These are phyloP conservation scores for Massarina eburnea DNA, from an alignment of 2,329 filamentous ascomycete genomes.

Conservation along the genomic window DNA sequence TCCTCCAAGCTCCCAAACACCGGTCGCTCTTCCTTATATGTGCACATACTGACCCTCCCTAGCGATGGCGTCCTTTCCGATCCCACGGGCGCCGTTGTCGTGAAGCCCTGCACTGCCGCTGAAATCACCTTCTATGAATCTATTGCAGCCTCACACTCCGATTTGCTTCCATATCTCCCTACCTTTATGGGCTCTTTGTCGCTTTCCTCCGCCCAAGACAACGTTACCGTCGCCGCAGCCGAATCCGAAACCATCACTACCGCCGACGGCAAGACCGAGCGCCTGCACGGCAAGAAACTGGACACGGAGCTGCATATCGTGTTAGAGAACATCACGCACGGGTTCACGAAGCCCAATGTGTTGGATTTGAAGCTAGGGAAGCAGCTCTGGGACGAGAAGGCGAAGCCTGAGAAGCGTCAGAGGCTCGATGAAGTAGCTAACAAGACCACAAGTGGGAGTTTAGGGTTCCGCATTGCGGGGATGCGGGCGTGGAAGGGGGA, in stretches of 20 bases:
- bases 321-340: conserved; percentile 78
- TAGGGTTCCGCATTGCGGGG: conserved; percentile 66
- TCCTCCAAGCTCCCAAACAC: conserved; percentile 7
- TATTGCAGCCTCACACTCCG: conserved; percentile 64
- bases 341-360: conserved; percentile 84
- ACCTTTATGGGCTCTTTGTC: conserved; percentile 78
- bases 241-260: conserved; percentile 35
- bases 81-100: conserved; percentile 78
- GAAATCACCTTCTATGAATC: conserved; percentile 92
- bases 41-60: conserved; percentile 13
- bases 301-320: conserved; percentile 79
- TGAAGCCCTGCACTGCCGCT: conserved; percentile 86
- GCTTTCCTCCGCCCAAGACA: conserved; percentile 46
- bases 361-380: conserved; percentile 90
- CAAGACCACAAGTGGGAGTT: conserved; percentile 60
- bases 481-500: conserved; percentile 60
- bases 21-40: too few species aligned
- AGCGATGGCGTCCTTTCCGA: conserved; percentile 92
- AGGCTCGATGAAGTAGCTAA: conserved; percentile 61
- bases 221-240: conserved; percentile 11
- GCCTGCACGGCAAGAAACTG: conserved; percentile 63
- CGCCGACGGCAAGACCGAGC: conserved; percentile 27
- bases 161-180: conserved; percentile 80
- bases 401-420: conserved; percentile 59
- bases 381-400: conserved; percentile 78